phyloP scores from a whole-genome alignment of 2,329 filamentous ascomycete species.

The Colletotrichum chrysophilum region DNA sequence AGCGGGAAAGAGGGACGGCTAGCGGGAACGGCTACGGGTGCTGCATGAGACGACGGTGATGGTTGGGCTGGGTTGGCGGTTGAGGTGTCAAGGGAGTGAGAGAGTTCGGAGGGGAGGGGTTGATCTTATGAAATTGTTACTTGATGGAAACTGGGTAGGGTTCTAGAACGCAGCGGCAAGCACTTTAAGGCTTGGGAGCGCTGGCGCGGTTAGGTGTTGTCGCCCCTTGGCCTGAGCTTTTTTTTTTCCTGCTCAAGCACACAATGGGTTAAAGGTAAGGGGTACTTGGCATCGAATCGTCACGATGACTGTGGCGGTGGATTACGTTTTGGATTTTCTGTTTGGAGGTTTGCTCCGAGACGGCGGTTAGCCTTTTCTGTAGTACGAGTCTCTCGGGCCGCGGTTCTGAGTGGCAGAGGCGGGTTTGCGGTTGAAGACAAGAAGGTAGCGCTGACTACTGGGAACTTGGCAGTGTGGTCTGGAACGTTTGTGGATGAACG shows the following conservation, averaged over 20 bases:
- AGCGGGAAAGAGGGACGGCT: neutral
- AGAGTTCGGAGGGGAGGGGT: neutral
- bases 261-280: neutral
- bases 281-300: neutral
- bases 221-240: neutral
- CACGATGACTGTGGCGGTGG: neutral
- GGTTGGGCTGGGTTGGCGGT: neutral
- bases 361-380: neutral
- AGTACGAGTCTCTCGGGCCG: neutral
- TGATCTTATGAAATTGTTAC: conserved; percentile 17
- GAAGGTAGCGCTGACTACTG: neutral
- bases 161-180: neutral
- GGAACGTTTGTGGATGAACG: neutral
- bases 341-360: neutral
- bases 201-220: neutral
- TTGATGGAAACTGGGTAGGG: neutral
- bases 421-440: neutral
- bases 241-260: neutral
- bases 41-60: neutral
- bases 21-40: neutral
- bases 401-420: neutral
- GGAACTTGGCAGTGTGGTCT: neutral
- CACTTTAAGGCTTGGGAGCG: neutral
- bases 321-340: neutral
- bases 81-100: neutral